Conservation (phyloP, 176 grass and related monocot genomes). For the Thinopyrum elongatum region DNA sequence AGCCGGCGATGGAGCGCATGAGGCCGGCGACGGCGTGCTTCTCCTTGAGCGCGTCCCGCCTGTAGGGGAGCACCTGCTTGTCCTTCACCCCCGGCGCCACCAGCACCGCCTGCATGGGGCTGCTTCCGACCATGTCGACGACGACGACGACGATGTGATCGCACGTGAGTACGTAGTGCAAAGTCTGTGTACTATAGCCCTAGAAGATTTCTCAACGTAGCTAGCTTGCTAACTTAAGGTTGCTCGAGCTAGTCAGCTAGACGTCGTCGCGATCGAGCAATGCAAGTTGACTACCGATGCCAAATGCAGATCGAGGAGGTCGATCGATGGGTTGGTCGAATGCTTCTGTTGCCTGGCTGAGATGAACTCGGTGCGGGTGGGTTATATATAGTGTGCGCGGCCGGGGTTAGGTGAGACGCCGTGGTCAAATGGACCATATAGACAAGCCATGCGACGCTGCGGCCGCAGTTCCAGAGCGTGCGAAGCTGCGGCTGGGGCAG, state of each 20-base stretch:
- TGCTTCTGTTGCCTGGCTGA: background rate
- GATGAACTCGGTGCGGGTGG: background rate
- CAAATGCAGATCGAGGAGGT: background rate
- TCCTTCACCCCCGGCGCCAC: slow-evolving; percentile 28
- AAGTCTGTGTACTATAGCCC: no score
- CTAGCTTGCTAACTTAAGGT: no score
- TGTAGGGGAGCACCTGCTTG: slow-evolving; percentile 12
- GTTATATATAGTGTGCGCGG: background rate
- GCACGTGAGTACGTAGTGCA: no score
- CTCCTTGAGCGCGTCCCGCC: background rate
- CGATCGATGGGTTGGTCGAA: background rate
- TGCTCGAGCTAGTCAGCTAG: background rate
- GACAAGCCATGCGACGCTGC: no score
- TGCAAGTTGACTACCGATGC: background rate
- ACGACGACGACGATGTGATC: background rate
- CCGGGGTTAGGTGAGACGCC: background rate
- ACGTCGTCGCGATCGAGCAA: background rate
- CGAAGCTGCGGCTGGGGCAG: no score
- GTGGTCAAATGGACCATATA: background rate
- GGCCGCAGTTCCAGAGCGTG: no score
- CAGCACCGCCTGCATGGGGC: slow-evolving; percentile 26
- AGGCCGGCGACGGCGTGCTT: slow-evolving; percentile 1
- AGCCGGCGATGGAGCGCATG: background rate
- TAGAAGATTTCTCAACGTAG: no score
- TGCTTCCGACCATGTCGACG: slow-evolving; percentile 7